A percentile compares a stretch with the other conserved stretches of the same genome.
Evolutionary conservation across 306 rosid genomes (phyloP).

Genomic region (Quillaja saponaria): DNA sequence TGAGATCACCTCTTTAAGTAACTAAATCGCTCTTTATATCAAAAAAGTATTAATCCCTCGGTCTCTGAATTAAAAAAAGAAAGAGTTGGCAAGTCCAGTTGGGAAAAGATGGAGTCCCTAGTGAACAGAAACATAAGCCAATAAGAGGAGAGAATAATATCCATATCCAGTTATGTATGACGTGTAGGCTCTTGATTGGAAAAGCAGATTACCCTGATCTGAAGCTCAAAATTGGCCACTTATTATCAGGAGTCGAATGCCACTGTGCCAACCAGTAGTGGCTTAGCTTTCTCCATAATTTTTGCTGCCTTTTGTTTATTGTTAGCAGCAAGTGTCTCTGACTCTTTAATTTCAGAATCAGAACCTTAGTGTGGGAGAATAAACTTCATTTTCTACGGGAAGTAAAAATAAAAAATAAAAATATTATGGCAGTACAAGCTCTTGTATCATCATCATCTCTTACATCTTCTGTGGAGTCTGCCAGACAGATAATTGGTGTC

Average conservation of each 20-base stretch:
- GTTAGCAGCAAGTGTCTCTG: not conserved
- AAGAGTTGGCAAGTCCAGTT: no score
- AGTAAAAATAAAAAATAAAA: not conserved
- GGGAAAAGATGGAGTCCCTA: no score
- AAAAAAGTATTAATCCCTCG: no score
- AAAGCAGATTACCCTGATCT: constrained; percentile 68
- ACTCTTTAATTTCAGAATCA: not conserved
- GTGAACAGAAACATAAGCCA: no score
- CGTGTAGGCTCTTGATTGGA: constrained; percentile 66
- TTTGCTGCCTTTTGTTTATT: constrained; percentile 27
- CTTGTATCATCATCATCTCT: constrained; percentile 80
- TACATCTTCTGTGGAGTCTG: constrained; percentile 65
- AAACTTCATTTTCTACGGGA: not conserved
- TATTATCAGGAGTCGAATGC: constrained; percentile 44
- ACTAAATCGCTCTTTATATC: no score
- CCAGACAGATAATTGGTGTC: constrained; percentile 56
- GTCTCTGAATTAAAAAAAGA: no score
- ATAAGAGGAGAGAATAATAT: constrained; percentile 29
- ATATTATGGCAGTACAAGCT: constrained; percentile 78
- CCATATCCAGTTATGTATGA: constrained; percentile 55
- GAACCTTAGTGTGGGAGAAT: not conserved
- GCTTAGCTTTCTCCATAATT: constrained; percentile 32
- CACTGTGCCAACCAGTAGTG: constrained; percentile 37
- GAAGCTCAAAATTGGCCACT: constrained; percentile 26
- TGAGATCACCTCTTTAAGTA: no score